phyloP scores from a whole-genome alignment of 257 asterid genomes.

The Solanum appendiculatum region DNA sequence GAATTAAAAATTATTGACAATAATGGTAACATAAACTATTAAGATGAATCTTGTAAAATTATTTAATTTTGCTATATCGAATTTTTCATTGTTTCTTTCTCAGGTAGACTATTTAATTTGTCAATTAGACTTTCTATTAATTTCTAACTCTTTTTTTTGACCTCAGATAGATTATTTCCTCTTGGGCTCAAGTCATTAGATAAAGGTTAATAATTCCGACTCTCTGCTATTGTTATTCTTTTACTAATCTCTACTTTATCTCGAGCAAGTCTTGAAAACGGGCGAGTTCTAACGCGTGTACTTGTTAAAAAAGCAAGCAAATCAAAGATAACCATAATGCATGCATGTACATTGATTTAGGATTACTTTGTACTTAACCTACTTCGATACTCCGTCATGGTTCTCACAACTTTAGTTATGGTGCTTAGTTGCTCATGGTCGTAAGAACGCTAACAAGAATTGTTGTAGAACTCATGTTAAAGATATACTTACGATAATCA shows the following conservation, averaged over 20 bases:
- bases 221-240: rapidly evolving
- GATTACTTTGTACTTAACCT: background rate
- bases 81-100: background rate
- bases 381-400: background rate
- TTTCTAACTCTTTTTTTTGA: background rate
- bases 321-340: background rate
- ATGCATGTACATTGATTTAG: background rate
- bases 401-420: too few species aligned
- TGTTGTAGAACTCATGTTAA: too few species aligned
- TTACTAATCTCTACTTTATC: too few species aligned
- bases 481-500: too few species aligned
- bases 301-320: background rate
- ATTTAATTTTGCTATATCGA: too few species aligned
- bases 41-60: too few species aligned
- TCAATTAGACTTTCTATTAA: too few species aligned
- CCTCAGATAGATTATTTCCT: background rate
- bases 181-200: too few species aligned
- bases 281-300: background rate
- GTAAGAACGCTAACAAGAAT: too few species aligned
- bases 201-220: too few species aligned
- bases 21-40: too few species aligned
- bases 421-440: too few species aligned
- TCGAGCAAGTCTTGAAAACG: background rate
- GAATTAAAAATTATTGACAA: background rate
- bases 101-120: background rate